Base-by-base conservation (phyloP, 2,329 filamentous ascomycete genomes). In the Xylaria polymorpha region DNA sequence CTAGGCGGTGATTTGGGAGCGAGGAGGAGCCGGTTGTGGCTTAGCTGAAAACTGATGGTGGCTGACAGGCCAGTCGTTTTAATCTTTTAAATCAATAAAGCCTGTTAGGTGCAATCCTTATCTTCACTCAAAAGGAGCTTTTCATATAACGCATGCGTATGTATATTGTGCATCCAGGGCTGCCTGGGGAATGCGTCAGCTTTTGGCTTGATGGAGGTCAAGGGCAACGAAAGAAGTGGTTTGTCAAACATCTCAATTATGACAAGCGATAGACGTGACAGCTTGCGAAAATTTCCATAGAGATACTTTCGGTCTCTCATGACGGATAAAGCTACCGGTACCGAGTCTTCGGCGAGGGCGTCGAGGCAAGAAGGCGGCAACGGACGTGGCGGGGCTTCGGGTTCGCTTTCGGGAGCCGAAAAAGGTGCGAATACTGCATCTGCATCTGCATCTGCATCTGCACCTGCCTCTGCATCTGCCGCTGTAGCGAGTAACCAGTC, bases 381-480 rank as follows among this genome's bases (percentile, higher is more conserved):
- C 29, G 37, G 35, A 43, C 15, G 10, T 12, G 44, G 43, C 51
- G 68, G 64, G 44, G 61, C 62, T 25, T 22, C 41, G 32, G 59
- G 14, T 20, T 71, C 70, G 56, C 60, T 20, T 37, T 39, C 48
- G 32, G 56, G 50, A 48, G 50, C 74, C 74, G 75, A 77, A 39
- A 74, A 73, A 46, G 44, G 46, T 56, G 72, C 75, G 73, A 76
- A 55, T 20, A 18, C 22, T 57, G 4, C 18, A 41, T 29, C 43
- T 12, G 15, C 51, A 57, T n/a, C 41, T n/a, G 15, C 37, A 12
- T 22, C 14, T 18, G 10, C n/a, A n/a, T 22, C 51, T 39, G n/a
- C 32, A 57, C 15, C 41, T 14, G 15, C 37, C 12, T 22, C 14
- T 18, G 10, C n/a, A 43, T 50, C 39, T 2, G 25, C 18, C 18